Evolutionary conservation across 805 yeast species (phyloP), one percentile per base, ranked within the genome.

Genomic region (Ogataea populi-albae): DNA sequence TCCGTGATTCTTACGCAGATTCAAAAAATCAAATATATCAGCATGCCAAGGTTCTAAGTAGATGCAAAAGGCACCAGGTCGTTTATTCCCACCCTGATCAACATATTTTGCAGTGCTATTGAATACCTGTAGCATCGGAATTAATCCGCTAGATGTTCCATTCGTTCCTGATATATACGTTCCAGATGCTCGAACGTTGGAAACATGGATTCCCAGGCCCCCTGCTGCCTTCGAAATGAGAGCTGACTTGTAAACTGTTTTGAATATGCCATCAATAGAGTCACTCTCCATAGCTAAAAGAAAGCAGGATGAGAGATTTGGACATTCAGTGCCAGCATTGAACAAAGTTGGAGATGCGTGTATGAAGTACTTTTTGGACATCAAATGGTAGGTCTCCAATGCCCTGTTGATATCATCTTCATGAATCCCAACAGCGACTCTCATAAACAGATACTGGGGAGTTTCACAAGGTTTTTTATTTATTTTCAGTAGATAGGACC

Each of bases 11-110:
- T 91, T 89, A 54, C 93, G 77, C 47, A 91, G 69, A 40, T 89
- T 91, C 35, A 91, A 62, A 53, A 91, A 82, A 41, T 85, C 95
- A 59, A 86, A 83, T 23, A 91, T 72, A 53, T 91, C 98, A 8
- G 84, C 76, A 58, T 91, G 98, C 98, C 98, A 91, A 37, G 98
- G 97, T 65, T 91, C 98, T 23, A 91, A 61, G 63, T 89, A 91
- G 23, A 88, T 65, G 23, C 96, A 96, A 62, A 91, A 85, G 3
- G 98, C 98, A 44, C 98, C 98, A 0, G 98, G 98, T 54, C 98
- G 73, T 64, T 89, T 89, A 66, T 91, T 91, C 37, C 98, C 98
- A 45, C 98, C 98, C 70, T 91, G 98, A 54, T 91, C 98, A 26
- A 91, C 98, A 55, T 89, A 91, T 50, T 96, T 77, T 14, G 98